Evolutionary conservation across 2,329 filamentous ascomycete genomes (phyloP).

Genomic region (Fusarium clavum): DNA sequence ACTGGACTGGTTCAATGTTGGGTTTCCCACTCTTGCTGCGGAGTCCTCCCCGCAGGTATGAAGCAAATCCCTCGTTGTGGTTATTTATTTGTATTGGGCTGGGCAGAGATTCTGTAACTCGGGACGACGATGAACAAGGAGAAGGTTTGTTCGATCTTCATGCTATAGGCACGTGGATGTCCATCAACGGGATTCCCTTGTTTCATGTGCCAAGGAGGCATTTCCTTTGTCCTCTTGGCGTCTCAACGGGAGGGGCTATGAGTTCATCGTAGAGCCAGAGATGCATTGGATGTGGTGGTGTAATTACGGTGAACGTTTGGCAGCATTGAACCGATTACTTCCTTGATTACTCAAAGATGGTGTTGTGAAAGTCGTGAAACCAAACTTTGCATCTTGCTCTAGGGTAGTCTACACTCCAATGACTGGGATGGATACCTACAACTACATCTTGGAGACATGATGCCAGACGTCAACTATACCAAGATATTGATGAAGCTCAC

Average conservation of each 20-base stretch:
- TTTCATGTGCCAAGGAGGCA: constrained; percentile 31
- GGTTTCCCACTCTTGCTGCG: constrained; percentile 17
- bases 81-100: constrained; percentile 37
- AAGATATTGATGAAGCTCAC: neutral
- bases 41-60: constrained; percentile 33
- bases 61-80: constrained; percentile 15
- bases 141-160: constrained; percentile 11
- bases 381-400: neutral
- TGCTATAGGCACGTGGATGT: constrained; percentile 21
- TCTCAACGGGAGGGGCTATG: constrained; percentile 34
- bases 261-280: neutral
- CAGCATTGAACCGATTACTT: neutral
- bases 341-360: neutral
- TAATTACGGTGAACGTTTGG: neutral
- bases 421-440: neutral
- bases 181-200: constrained; percentile 19
- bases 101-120: constrained; percentile 31
- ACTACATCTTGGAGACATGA: constrained; percentile 10
- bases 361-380: neutral
- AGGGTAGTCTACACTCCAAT: constrained; percentile 21
- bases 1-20: constrained; percentile 5
- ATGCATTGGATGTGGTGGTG: neutral
- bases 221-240: constrained; percentile 15
- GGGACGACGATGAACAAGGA: constrained; percentile 30
- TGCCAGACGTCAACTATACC: neutral